phyloP scores from a whole-genome alignment of 108 stramenopile genomes.

The Discostella pseudostelligera region DNA sequence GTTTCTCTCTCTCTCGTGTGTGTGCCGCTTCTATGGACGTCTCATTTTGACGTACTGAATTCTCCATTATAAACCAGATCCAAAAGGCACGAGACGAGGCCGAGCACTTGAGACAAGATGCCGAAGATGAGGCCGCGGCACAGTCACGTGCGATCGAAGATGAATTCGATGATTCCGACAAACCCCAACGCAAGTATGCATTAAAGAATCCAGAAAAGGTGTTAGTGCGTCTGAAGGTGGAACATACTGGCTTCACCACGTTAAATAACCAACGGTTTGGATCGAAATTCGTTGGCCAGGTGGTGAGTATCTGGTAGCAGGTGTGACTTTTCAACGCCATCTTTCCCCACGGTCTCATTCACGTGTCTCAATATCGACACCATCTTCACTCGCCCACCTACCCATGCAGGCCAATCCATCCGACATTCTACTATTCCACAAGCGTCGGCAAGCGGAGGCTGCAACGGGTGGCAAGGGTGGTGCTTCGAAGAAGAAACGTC shows the following conservation, averaged over 20 bases:
- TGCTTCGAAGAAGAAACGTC: conserved; percentile 18
- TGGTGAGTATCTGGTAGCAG: conserved; percentile 39
- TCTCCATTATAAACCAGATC: conserved; percentile 6
- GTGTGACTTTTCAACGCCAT: background rate
- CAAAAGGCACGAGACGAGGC: conserved; percentile 41
- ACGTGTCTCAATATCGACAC: too few relatives aligned
- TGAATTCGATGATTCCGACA: conserved; percentile 42
- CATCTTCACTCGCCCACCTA: background rate
- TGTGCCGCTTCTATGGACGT: too few relatives aligned
- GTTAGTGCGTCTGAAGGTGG: conserved; percentile 91
- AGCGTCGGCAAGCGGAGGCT: conserved; percentile 44
- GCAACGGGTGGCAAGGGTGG: conserved; percentile 20
- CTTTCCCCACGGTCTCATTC: background rate
- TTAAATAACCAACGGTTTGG: conserved; percentile 93
- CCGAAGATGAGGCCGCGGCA: conserved; percentile 27
- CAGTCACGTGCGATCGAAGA: conserved; percentile 18
- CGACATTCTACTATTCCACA: conserved; percentile 85
- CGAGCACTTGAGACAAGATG: conserved; percentile 26
- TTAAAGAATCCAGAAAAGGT: conserved; percentile 81
- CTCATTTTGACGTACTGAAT: background rate
- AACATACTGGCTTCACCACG: conserved; percentile 92
- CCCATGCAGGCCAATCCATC: conserved; percentile 73
- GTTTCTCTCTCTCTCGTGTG: too few relatives aligned
- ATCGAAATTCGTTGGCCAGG: conserved; percentile 85
- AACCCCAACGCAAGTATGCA: conserved; percentile 41